Base-by-base conservation (phyloP, 305 asterid species). In the Rubia peregrina region DNA sequence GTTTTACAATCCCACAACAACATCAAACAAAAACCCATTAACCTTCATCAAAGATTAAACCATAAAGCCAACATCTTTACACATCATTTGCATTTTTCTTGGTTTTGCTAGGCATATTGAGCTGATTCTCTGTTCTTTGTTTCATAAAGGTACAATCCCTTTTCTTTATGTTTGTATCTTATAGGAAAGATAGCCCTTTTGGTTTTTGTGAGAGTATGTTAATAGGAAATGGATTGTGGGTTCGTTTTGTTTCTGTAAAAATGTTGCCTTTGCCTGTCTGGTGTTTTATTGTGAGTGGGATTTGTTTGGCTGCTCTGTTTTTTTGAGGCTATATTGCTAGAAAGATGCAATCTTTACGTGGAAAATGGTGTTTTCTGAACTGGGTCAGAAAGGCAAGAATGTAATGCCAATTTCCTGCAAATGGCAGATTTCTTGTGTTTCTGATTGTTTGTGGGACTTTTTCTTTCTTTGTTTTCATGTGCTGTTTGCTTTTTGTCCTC, bases 111-210 rank as follows among this genome's bases (percentile, higher is more conserved):
- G 41, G 7, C 41, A 38, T 38, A 38, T 38, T 38, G 41, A 38
- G 41, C 41, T 38, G 41, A 38, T 62, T 57, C 65, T 57, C 38
- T 17, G 21, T 70, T 75, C 74, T 66, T 68, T 81, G 61, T 69
- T 62, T 65, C 80, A 76, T 63, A 60, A 51, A 76, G 68, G 72
- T 75, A 78, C 14, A 43, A 55, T 71, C 51, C 7, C 21, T 51
- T 17, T 2, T 22, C 36, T 36, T 69, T 65, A 11, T 72, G 26
- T 53, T 44, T 19, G 6, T 56, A 8, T 13, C 13, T 49, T 38
- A 1, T 5, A 26, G 41, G 33, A 26, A 9, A 22, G 55, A 13
- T 8, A 1, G 30, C 22, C 43, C 41, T 65, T 65, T 9, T 57
- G 22, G 41, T 9, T 56, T 14, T 65, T 61, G 64, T 40, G 26